Conservation (phyloP, 768 basidiomycete genomes). For the Clathrus columnatus region DNA sequence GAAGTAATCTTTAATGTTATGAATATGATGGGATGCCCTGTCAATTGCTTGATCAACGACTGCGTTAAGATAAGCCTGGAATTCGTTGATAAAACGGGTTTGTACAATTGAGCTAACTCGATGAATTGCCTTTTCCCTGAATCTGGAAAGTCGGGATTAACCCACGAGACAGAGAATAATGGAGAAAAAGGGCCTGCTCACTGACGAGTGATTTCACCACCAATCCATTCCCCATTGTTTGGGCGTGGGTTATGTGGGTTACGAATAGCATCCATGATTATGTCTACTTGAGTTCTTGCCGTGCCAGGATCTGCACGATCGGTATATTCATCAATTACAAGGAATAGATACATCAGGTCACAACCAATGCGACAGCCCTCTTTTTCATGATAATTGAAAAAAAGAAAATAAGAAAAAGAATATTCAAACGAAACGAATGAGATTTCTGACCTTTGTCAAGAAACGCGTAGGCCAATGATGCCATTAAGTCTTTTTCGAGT, state of each 20-base stretch:
- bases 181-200: constrained; percentile 19
- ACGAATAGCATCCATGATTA: constrained; percentile 32
- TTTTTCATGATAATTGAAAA: too few relatives aligned
- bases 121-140: constrained; percentile 26
- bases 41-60: constrained; percentile 37
- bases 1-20: constrained; percentile 33
- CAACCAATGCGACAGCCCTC: constrained; percentile 29
- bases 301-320: constrained; percentile 28
- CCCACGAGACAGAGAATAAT: neutral
- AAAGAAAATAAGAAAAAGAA: neutral
- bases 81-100: constrained; percentile 29
- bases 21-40: constrained; percentile 24
- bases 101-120: constrained; percentile 18
- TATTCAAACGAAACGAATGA: neutral
- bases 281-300: constrained; percentile 24
- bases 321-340: constrained; percentile 42
- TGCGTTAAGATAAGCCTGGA: constrained; percentile 28
- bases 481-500: constrained; percentile 26
- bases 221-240: constrained; percentile 25
- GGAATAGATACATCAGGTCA: constrained; percentile 45
- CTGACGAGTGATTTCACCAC: constrained; percentile 34
- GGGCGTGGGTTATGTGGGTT: constrained; percentile 30
- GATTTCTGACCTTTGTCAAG: constrained; percentile 25
- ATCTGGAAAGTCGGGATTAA: constrained; percentile 24
- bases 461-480: constrained; percentile 30